Evolutionary conservation across 2,329 filamentous ascomycete genomes (phyloP), one percentile per base, ranked within the genome.

Genomic region (Microcyclospora tardicrescens): DNA sequence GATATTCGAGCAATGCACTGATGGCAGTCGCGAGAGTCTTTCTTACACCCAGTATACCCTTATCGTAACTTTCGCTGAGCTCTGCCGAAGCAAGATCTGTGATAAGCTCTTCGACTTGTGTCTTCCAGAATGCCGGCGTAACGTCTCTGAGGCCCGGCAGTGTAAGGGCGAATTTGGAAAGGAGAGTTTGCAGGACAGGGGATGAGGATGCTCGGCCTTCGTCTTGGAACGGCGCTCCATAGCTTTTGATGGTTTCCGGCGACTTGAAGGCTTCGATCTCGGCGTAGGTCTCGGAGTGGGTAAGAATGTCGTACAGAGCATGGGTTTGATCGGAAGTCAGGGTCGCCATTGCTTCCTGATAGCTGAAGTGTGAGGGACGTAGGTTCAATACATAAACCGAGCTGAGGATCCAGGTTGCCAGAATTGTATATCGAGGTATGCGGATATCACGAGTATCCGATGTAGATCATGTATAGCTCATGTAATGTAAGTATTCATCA

Each of bases 21-120:
- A 77, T 69, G 0, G 79, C 81, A 6, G 83, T 84, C 0, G 82
- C 75, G 35, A 89, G 61, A 14, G 79, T 82, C 62, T 85, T 86
- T 37, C 83, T 69, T 42, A 78, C 77, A 1, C 83, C 83, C 47
- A 89, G 61, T 0, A 75, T 69, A 11, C 80, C 82, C 59, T 85
- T 85, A 57, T 89, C 83, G 52, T 86, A 89, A 55, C 80, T 85
- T 58, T 89, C 83, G 1, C 80, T 85, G 27, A 89, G 64, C 36
- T 84, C 75, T 2, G 76, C 80, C 27, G 77, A 70, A 8, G 71
- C 77, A 38, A 89, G 63, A 50, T 75, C 68, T 49, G 65, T 61
- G 49, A 84, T 64, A 12, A 84, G 58, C 2, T 69, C 68, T 47
- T 75, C 70, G 16, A 80, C 64, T 33, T 73, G 68, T n/a, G 68